Base-by-base conservation (phyloP, 257 asterid genomes). In the Solanum gracilifrons region DNA sequence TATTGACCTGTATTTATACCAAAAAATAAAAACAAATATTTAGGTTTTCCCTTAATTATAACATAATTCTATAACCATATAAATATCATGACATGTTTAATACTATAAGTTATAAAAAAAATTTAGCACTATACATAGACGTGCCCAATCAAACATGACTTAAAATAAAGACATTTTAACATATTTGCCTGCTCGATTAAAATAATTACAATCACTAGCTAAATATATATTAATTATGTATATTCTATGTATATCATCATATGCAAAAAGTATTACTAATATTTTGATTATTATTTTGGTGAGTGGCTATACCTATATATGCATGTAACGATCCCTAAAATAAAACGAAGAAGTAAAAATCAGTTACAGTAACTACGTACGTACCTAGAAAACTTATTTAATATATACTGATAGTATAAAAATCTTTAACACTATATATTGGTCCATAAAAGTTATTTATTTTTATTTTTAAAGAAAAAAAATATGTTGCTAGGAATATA, bases 1-100 rank as follows among this genome's bases (percentile, higher is more conserved):
- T 89, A 93, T 60, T 89, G 92, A 15, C 95, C 97, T 92, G 91
- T 37, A 83, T 58, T 7, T 9, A 13, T 11, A 11, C 3, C 23
- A 84, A 74, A 74, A 84, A 74, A 36, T 21, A 36, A 35, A 21
- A 35, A 11, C 9, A 74, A 21, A 74, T 3, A 74, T 35, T 74
- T 7, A 74, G 48, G 13, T 10, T 73, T 5, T 10, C 9, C 29
- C 20, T 74, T 36, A 36, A 55, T 72, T 72, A 72, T 36, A 74
- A 25, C 12, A 60, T 21, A 64, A 6, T 36, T 39, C 0, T n/a
- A n/a, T 39, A 7, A 71, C 13, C 5, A 55, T 13, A 37, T 6
- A 29, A 13, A 7, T 37, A 5, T 85, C 27, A 25, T 4, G 25
- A n/a, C 1, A 60, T 37, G 3, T 79, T 43, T 69, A 60, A n/a